Evolutionary conservation across 2,329 filamentous ascomycete species (phyloP).

Genomic region (Colletotrichum melonis): DNA sequence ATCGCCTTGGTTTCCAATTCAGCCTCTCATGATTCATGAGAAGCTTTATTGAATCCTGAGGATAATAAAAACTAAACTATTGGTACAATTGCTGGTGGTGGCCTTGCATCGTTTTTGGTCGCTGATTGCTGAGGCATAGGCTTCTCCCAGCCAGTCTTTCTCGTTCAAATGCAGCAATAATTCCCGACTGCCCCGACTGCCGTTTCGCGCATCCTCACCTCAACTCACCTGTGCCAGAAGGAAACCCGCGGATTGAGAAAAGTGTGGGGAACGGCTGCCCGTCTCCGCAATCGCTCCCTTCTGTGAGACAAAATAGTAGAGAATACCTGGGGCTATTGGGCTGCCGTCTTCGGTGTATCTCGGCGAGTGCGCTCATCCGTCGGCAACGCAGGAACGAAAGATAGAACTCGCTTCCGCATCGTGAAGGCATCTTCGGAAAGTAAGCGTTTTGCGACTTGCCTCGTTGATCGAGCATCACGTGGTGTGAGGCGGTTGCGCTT

Average conservation of each 20-base stretch:
- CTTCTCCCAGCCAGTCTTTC: background rate
- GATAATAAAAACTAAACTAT: background rate
- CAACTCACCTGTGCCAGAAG: background rate
- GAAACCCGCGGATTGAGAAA: background rate
- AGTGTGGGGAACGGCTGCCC: background rate
- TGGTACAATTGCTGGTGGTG: background rate
- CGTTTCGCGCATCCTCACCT: slow-evolving; percentile 12
- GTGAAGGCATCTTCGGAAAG: background rate
- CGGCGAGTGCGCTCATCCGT: slow-evolving; percentile 10
- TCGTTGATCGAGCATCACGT: background rate
- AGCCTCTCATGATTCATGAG: slow-evolving; percentile 32
- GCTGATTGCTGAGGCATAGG: background rate
- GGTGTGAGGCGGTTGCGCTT: background rate
- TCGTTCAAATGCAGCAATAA: slow-evolving; percentile 31
- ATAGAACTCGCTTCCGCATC: background rate
- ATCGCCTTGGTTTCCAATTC: slow-evolving; percentile 23
- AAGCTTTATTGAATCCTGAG: background rate
- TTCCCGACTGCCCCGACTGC: slow-evolving; percentile 19
- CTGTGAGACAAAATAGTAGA: slow-evolving; percentile 10
- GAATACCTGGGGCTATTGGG: background rate
- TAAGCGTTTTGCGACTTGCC: background rate
- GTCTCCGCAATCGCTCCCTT: slow-evolving; percentile 17
- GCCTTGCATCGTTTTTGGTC: background rate
- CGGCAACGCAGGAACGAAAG: background rate
- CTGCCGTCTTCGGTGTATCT: slow-evolving; percentile 10